These are phyloP conservation scores for Metschnikowia noctiluminum DNA, from an alignment of 805 yeast genomes.

Conservation along the genomic window DNA sequence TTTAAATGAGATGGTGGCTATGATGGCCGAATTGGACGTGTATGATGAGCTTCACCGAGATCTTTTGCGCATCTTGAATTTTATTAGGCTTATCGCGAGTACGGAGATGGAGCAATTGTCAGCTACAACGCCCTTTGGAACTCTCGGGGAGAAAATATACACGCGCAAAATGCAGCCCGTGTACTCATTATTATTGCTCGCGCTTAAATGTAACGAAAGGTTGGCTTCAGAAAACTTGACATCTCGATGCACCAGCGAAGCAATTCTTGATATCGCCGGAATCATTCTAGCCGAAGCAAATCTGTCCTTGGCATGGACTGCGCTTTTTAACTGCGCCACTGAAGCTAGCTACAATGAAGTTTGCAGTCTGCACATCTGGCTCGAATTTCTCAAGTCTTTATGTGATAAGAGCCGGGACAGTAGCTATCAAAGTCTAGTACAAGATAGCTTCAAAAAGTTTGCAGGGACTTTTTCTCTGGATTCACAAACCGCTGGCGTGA, in stretches of 20 bases:
- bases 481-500: not conserved
- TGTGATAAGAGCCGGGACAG: slow-evolving; percentile 8
- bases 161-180: slow-evolving; percentile 11
- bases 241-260: not conserved
- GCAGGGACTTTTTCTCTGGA: not conserved
- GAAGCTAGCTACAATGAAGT: slow-evolving; percentile 31
- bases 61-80: slow-evolving; percentile 7
- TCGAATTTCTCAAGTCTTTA: slow-evolving; percentile 19
- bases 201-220: slow-evolving; percentile 7
- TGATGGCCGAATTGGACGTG: slow-evolving; percentile 11
- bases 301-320: slow-evolving; percentile 24
- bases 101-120: slow-evolving; percentile 6
- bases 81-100: not conserved
- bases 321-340: slow-evolving; percentile 27
- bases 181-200: slow-evolving; percentile 9
- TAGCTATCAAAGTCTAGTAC: slow-evolving; percentile 20
- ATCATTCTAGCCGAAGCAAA: not conserved
- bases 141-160: slow-evolving; percentile 9
- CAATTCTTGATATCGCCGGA: not conserved
- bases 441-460: slow-evolving; percentile 20
- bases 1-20: slow-evolving; percentile 1
- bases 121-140: not conserved
- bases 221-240: not conserved
- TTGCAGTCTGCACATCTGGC: slow-evolving; percentile 19
- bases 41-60: slow-evolving; percentile 11